Evolutionary conservation across 257 asterid species (phyloP).

Genomic region (Osmanthus fragrans): DNA sequence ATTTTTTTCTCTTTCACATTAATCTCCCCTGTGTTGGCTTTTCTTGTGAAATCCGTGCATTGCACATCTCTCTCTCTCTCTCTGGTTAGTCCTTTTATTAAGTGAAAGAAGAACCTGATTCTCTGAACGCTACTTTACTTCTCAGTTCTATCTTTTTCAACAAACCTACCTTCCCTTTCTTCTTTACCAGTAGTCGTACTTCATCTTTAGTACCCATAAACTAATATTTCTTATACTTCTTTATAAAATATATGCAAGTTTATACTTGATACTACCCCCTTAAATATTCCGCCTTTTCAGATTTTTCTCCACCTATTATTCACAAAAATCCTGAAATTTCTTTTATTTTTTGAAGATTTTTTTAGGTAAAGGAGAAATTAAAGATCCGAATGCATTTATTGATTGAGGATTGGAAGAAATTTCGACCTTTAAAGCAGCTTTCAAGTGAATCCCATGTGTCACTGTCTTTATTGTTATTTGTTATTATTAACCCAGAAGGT

Average conservation of each 20-base stretch:
- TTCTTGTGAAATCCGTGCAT: conserved; percentile 20
- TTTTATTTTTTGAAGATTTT: not conserved
- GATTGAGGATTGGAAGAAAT: conserved; percentile 16
- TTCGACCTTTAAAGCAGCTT: conserved; percentile 20
- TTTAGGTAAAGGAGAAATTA: not conserved
- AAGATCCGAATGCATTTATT: conserved; percentile 24
- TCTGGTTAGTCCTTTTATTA: conserved; percentile 32
- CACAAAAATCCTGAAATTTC: conserved; percentile 2
- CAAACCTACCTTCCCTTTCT: conserved; percentile 25
- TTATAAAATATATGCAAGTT: conserved; percentile 3
- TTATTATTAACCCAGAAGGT: conserved; percentile 26
- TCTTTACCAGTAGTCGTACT: not conserved
- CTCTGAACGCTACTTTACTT: conserved; percentile 49
- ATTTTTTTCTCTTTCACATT: conserved; percentile 6
- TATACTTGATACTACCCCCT: not conserved
- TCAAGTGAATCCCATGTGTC: conserved; percentile 33
- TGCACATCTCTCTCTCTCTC: conserved; percentile 14
- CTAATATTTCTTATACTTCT: not conserved
- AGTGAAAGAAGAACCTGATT: conserved; percentile 63
- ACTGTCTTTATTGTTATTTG: conserved; percentile 19
- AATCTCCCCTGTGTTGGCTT: conserved; percentile 7
- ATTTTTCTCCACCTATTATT: not conserved
- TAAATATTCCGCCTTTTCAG: not conserved
- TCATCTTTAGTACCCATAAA: not conserved
- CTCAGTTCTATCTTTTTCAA: conserved; percentile 23